Base-by-base conservation (phyloP, 1,139 yeast genomes). In the Candida sp. region DNA sequence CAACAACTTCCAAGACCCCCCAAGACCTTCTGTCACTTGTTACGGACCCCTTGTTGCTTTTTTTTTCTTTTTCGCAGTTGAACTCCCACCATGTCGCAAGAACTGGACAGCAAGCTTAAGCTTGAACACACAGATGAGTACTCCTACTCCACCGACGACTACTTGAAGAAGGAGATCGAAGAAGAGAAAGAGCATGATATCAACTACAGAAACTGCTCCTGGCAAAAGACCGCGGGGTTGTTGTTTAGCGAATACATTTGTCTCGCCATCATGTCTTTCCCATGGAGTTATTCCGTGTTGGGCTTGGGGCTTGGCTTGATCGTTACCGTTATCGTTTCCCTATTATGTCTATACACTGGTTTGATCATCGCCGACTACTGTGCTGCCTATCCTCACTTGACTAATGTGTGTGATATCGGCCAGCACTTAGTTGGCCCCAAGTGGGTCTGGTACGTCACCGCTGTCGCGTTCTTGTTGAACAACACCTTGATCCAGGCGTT, bases 231-330 rank as follows among this genome's bases (percentile, higher is more conserved):
- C 0, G 83, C 86, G 0, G 85, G 85, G 5, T 70, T 84, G 42
- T 66, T 84, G 49, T 80, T 83, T 54, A 80, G 85, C 4, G 88
- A 84, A 62, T 84, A 84, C 63, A 81, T 83, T 37, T 83, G 86
- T 58, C 69, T 84, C 54, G 88, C 88, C 8, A 82, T 83, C 53
- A 76, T 84, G 81, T 80, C 86, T 22, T 84, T 84, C 61, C 88
- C 88, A 0, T 81, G 86, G 86, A 79, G 86, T 5, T 84, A 80
- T 59, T 80, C 86, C 1, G 83, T 83, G 3, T 67, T 84, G 32
- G 88, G 88, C 0, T 64, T 83, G 26, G 78, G 83, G 1, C 85
- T 86, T 1, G 88, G 88, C 0, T 65, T 83, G 26, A 78, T 84
- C 34, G 63, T 83, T 49, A 84, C 88, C 0, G 73, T 75, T 1